phyloP scores from a whole-genome alignment of 2,329 filamentous ascomycete genomes.

The Microcyclospora tardicrescens region DNA sequence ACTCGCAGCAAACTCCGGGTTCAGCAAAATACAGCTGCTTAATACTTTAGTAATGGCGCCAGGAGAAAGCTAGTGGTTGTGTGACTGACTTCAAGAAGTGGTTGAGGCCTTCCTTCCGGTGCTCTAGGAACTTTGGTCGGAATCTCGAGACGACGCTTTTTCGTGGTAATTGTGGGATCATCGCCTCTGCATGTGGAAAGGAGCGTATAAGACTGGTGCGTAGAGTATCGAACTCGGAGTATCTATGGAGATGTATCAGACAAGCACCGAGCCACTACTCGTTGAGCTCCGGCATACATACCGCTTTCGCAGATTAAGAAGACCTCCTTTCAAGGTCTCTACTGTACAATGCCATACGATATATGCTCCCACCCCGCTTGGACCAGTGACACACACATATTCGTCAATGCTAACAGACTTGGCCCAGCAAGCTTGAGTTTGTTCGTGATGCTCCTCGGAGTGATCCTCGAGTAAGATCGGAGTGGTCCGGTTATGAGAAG shows the following conservation, averaged over 20 bases:
- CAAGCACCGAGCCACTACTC: not conserved
- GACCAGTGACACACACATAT: constrained; percentile 48
- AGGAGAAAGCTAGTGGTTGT: not conserved
- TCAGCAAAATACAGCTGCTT: constrained; percentile 70
- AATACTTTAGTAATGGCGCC: constrained; percentile 13
- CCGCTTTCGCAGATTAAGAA: constrained; percentile 36
- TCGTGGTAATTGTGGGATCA: constrained; percentile 79
- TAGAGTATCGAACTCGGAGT: constrained; percentile 87
- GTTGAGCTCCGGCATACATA: constrained; percentile 13
- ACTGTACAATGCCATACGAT: constrained; percentile 89
- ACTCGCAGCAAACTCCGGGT: constrained; percentile 88
- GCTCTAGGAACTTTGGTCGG: constrained; percentile 71
- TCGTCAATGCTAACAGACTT: constrained; percentile 48
- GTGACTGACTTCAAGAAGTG: constrained; percentile 79
- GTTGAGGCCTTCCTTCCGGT: constrained; percentile 65
- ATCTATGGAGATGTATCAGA: constrained; percentile 35
- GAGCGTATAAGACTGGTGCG: constrained; percentile 59
- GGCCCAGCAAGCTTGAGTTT: constrained; percentile 47
- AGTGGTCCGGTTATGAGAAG: constrained; percentile 21
- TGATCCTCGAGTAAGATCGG: constrained; percentile 52
- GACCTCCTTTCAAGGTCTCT: constrained; percentile 58
- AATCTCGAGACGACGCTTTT: constrained; percentile 81
- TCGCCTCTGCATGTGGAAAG: constrained; percentile 71
- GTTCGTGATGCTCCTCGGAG: constrained; percentile 45
- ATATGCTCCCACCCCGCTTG: constrained; percentile 63